Evolutionary conservation across 495 filamentous ascomycete genomes (phyloP), one percentile per base, ranked within the genome.

Genomic region (Trichocladium antarcticum): DNA sequence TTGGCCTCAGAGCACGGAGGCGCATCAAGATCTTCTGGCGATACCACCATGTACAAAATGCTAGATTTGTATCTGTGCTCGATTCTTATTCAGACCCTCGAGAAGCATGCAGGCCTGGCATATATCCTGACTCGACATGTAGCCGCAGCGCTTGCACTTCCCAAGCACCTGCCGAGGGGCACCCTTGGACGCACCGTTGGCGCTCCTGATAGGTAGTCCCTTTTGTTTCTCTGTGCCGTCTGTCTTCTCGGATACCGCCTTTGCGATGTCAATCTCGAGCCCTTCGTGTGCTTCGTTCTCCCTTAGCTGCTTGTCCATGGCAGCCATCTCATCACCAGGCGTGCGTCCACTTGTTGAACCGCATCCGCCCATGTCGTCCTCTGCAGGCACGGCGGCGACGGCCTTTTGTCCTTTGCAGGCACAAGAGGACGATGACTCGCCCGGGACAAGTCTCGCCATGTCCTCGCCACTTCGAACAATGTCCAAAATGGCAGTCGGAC

Each of bases 381-480:
- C 84, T 38, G 74, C 75, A 10, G 64, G 69, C 39, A 68, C 66
- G 28, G 57, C 49, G 31, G 42, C 60, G 6, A 55, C 40, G 74
- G 20, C 68, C 74, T 34, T 40, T 37, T 57, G 56, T 15, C 60
- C 63, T 36, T 66, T 64, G 53, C 69, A 72, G 42, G 47, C 56
- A 45, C 68, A 71, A 1, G 63, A 51, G 10, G 64, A 62, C 31
- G 51, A 42, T 3, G 58, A 36, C 36, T 77, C 77, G 17, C 69
- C 71, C 0, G 89, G 88, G 2, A 95, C 87, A 21, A 96, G 71
- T 51, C 73, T 79, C 8, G 88, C 90, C 84, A 98, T 96, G 53
- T 96, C 93, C 66, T 97, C 89, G 9, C 92, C 92, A 60, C 89
- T 95, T 49, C 82, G 77, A 29, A 98, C 89, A 55, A 98, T 83